phyloP scores from a whole-genome alignment of 2,329 filamentous ascomycete species.

The Penicillium sp. region DNA sequence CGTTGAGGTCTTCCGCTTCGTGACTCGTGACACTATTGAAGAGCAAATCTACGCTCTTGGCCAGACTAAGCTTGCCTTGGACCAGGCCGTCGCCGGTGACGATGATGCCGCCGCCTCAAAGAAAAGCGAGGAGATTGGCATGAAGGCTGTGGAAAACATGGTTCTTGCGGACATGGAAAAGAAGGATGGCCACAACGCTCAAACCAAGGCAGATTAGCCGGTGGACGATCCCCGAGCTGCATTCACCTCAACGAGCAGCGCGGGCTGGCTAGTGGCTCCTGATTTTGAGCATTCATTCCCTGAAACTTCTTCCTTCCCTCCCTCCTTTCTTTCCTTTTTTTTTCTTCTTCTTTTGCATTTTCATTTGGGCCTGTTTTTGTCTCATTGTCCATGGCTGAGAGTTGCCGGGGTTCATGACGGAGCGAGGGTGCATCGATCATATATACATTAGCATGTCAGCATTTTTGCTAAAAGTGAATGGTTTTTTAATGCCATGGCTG shows the following conservation, averaged over 20 bases:
- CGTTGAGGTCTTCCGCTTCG: slow-evolving; percentile 82
- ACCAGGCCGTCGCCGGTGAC: slow-evolving; percentile 63
- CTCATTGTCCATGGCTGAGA: not conserved
- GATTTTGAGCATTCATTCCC: slow-evolving; percentile 4
- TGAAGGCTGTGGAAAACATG: slow-evolving; percentile 47
- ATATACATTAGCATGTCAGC: too few relatives aligned
- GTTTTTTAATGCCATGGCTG: too few relatives aligned
- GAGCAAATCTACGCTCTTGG: slow-evolving; percentile 89
- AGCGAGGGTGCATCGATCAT: too few relatives aligned
- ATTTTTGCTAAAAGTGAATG: too few relatives aligned
- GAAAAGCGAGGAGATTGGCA: slow-evolving; percentile 44
- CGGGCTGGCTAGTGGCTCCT: too few relatives aligned
- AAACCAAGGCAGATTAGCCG: too few relatives aligned
- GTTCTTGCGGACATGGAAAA: slow-evolving; percentile 39
- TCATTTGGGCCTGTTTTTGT: not conserved
- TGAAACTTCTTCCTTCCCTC: not conserved
- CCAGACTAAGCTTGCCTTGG: slow-evolving; percentile 85
- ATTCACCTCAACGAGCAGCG: too few relatives aligned
- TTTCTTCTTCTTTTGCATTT: not conserved
- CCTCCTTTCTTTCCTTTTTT: not conserved
- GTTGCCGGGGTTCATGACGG: not conserved
- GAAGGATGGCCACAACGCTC: not conserved
- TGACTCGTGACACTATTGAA: slow-evolving; percentile 77
- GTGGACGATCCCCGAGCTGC: too few relatives aligned
- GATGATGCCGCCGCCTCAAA: slow-evolving; percentile 47